Conservation (phyloP, 208 protist genomes). For the Borovskyia barvae region DNA sequence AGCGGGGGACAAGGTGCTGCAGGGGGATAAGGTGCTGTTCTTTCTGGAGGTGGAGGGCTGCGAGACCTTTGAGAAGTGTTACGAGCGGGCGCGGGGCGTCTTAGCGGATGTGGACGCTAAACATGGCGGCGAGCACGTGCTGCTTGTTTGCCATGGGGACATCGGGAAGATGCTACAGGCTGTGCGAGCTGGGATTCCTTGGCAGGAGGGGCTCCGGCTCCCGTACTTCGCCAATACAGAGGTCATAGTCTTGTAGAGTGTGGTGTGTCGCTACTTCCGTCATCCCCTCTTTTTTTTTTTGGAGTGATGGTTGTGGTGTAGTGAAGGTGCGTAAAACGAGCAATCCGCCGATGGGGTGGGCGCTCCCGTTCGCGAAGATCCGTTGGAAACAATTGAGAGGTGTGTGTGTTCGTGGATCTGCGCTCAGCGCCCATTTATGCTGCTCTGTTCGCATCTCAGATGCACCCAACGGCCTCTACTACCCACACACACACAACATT, state of each 20-base stretch:
- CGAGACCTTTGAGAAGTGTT: constrained; percentile 81
- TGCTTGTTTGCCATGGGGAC: constrained; percentile 89
- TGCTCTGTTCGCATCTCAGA: too few relatives aligned
- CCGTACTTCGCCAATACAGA: constrained; percentile 88
- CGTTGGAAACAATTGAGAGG: too few relatives aligned
- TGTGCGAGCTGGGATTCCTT: constrained; percentile 49
- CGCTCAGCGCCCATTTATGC: too few relatives aligned
- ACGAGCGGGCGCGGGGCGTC: constrained; percentile 59
- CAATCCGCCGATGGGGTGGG: too few relatives aligned
- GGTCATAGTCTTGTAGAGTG: constrained; percentile 50
- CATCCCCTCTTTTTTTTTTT: background rate
- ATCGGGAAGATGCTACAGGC: constrained; percentile 91
- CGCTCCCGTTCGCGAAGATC: too few relatives aligned
- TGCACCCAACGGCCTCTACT: too few relatives aligned
- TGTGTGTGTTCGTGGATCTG: too few relatives aligned
- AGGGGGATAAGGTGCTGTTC: constrained; percentile 84
- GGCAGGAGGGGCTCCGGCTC: constrained; percentile 62
- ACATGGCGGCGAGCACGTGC: constrained; percentile 64
- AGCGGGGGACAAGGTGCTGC: constrained; percentile 65
- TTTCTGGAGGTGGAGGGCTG: constrained; percentile 69
- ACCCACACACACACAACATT: too few relatives aligned
- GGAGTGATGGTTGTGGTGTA: too few relatives aligned
- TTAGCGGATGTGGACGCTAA: constrained; percentile 49
- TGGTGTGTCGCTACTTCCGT: background rate
- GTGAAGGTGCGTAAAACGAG: too few relatives aligned